Conservation (phyloP, 2,329 filamentous ascomycete species). For the Aspergillus niger region DNA sequence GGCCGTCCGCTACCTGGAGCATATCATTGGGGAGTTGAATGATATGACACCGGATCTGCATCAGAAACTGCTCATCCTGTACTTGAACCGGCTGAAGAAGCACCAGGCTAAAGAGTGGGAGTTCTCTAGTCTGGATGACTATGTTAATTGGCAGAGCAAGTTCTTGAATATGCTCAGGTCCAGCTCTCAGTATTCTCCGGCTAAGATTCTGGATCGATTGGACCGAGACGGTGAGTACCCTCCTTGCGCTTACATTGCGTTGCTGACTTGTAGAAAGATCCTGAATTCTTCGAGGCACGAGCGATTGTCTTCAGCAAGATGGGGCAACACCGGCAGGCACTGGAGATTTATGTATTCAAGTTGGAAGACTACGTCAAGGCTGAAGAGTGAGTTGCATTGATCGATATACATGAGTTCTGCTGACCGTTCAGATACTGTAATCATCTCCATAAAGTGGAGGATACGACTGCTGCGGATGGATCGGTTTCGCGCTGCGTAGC, state of each 20-base stretch:
- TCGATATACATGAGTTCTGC: background rate
- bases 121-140: slow-evolving; percentile 47
- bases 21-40: slow-evolving; percentile 83
- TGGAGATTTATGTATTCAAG: slow-evolving; percentile 98
- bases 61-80: slow-evolving; percentile 75
- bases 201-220: slow-evolving; percentile 74
- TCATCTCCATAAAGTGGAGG: slow-evolving; percentile 68
- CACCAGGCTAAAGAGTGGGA: slow-evolving; percentile 41
- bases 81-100: slow-evolving; percentile 58
- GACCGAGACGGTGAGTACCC: slow-evolving; percentile 70
- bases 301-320: slow-evolving; percentile 92
- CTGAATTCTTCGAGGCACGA: slow-evolving; percentile 83
- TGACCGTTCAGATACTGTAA: slow-evolving; percentile 75
- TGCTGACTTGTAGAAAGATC: slow-evolving; percentile 65
- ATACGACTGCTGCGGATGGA: slow-evolving; percentile 41
- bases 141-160: slow-evolving; percentile 62
- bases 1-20: slow-evolving; percentile 82
- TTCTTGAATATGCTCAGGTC: slow-evolving; percentile 74
- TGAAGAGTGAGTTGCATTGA: slow-evolving; percentile 69
- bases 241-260: no score
- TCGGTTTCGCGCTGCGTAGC: slow-evolving; percentile 41
- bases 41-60: slow-evolving; percentile 86
- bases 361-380: slow-evolving; percentile 84
- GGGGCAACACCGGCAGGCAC: slow-evolving; percentile 89
- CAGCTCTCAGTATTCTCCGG: slow-evolving; percentile 78